Percentiles rank a stretch among this genome's conserved stretches.
phyloP scores from a whole-genome alignment of 2,329 filamentous ascomycete genomes.

The Pseudogymnoascus sp. region DNA sequence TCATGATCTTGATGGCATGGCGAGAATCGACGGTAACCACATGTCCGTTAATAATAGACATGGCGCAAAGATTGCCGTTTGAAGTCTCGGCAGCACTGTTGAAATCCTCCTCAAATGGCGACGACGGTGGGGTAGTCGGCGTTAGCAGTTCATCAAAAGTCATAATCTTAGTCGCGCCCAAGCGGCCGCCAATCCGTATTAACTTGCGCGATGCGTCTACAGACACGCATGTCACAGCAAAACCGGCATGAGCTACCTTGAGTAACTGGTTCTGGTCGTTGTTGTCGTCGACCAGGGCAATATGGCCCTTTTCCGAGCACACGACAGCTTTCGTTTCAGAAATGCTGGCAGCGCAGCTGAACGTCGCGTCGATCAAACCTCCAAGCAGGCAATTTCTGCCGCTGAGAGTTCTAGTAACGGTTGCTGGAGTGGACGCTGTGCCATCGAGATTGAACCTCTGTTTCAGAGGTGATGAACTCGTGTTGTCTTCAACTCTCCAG shows the following conservation, averaged over 20 bases:
- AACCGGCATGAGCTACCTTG: constrained; percentile 59
- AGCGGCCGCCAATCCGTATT: constrained; percentile 32
- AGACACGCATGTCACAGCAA: constrained; percentile 41
- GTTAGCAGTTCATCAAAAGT: constrained; percentile 38
- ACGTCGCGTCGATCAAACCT: constrained; percentile 72
- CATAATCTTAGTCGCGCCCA: constrained; percentile 41
- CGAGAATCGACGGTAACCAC: constrained; percentile 70
- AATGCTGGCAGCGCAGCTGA: constrained; percentile 68
- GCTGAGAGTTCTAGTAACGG: constrained; percentile 56
- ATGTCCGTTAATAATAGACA: constrained; percentile 60
- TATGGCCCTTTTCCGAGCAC: constrained; percentile 78
- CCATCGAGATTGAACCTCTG: constrained; percentile 45
- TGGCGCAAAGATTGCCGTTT: constrained; percentile 48
- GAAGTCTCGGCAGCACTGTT: constrained; percentile 15
- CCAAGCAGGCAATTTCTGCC: constrained; percentile 87
- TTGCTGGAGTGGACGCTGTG: constrained; percentile 25
- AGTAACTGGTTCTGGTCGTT: constrained; percentile 64
- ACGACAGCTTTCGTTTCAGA: constrained; percentile 70
- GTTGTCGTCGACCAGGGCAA: constrained; percentile 81
- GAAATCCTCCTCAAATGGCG: constrained; percentile 18
- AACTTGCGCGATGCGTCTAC: constrained; percentile 29
- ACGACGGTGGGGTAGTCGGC: constrained; percentile 26
- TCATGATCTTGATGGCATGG: constrained; percentile 61
- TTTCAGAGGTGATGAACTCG: constrained; percentile 55
- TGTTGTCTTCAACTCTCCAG: constrained; percentile 73